phyloP scores from a whole-genome alignment of 2,329 filamentous ascomycete genomes.

The Coniochaeta ligniaria region DNA sequence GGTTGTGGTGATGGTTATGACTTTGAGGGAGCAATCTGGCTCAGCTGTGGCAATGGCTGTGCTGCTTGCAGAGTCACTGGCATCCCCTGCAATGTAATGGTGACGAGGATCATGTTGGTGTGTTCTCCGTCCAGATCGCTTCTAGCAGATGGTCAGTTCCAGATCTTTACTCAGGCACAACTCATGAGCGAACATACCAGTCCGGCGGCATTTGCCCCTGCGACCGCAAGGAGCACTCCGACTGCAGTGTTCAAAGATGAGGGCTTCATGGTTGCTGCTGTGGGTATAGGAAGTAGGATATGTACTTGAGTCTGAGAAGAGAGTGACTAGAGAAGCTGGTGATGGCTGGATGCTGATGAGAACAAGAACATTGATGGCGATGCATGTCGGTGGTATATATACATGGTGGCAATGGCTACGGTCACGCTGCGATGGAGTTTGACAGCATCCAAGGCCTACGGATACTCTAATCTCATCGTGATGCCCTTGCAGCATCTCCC shows the following conservation, averaged over 20 bases:
- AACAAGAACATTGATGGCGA: not conserved
- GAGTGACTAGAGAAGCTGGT: not conserved
- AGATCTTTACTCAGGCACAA: no score
- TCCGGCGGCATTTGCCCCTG: not conserved
- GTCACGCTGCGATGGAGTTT: not conserved
- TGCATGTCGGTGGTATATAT: not conserved
- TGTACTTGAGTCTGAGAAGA: not conserved
- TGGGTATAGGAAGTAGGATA: not conserved
- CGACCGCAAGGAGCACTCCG: not conserved
- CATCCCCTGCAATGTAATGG: not conserved
- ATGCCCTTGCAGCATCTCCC: not conserved
- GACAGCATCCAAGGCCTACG: not conserved
- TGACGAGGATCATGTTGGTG: not conserved
- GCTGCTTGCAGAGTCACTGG: not conserved
- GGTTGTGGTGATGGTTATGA: not conserved
- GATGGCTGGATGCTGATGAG: not conserved
- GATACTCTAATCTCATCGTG: not conserved
- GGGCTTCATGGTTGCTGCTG: not conserved
- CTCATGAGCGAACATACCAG: not conserved
- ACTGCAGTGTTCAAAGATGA: not conserved
- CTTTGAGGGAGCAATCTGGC: not conserved
- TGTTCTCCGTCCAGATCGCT: not conserved
- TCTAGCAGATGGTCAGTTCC: not conserved
- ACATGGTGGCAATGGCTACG: not conserved
- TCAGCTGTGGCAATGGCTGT: not conserved